Base-by-base conservation (phyloP, 148 eudicot genomes). In the Oxyria digyna region DNA sequence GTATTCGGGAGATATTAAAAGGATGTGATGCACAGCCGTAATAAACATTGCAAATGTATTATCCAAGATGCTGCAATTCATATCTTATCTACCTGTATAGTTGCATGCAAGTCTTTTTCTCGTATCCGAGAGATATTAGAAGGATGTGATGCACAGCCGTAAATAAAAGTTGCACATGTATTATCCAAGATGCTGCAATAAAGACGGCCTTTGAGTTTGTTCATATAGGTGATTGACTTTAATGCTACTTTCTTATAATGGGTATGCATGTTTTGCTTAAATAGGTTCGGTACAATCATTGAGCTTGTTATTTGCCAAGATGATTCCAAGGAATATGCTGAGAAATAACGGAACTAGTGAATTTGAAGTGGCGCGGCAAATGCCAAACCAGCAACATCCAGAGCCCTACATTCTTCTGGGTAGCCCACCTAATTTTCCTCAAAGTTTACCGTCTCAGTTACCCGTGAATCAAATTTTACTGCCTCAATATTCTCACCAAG, bases 241-340 rank as follows among this genome's bases (percentile, higher is more conserved):
- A 8, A 24, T 55, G 32, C 17, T 55, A 4, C 62, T 55, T 55
- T 55, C 33, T 55, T 55, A 29, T 55, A 11, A 24, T 54, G 13
- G 14, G 4, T 11, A 55, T 15, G 15, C 62, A 2, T 55, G 15
- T 55, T 55, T 55, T 55, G 62, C 15, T 55, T 55, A 17, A 55
- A 55, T 55, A 24, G 62, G 62, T 13, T 8, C 20, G 0, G 26
- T 20, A 50, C 57, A 7, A 18, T 50, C 29, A 20, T 20, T 21
- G 21, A 7, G 26, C 26, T 55, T 55, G 15, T 26, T 64, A n/a
- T 14, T 32, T 35, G 23, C 67, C 37, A 49, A 75, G 73, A 89
- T 93, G 96, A 89, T 85, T 49, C 87, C 87, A 65, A 84, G 94
- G 73, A 85, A 86, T 81, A 81, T 79, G 78, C 72, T 71, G 79